phyloP scores from a whole-genome alignment of 768 basidiomycete genomes.

The Rhodosporidiobolus sp. region DNA sequence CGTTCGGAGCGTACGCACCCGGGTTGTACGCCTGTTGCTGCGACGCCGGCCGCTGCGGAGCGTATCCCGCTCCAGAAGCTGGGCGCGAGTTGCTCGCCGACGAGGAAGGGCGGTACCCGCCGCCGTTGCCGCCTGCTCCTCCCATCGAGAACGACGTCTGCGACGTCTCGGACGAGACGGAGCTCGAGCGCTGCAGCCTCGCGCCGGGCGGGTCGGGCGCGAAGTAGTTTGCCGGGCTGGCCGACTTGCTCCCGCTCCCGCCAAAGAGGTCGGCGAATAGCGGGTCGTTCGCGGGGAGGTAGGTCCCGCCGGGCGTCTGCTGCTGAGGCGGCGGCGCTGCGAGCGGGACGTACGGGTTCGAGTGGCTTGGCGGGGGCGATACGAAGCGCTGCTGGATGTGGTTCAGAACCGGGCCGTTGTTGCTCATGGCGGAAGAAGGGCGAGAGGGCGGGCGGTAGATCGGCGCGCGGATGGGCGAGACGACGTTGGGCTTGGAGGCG shows the following conservation, averaged over 20 bases:
- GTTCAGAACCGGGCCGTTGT: conserved; percentile 29
- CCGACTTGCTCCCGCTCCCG: background rate
- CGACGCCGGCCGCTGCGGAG: background rate
- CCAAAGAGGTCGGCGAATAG: conserved; percentile 28
- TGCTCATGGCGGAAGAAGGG: conserved; percentile 10
- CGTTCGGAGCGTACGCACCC: too few relatives aligned
- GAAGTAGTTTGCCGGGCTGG: background rate
- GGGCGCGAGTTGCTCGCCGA: background rate
- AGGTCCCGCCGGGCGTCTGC: background rate
- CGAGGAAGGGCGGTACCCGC: conserved; percentile 9
- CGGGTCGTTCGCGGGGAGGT: conserved; percentile 29
- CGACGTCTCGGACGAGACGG: background rate
- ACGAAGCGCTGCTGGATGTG: conserved; percentile 37
- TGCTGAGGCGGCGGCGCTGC: background rate
- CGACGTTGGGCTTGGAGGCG: background rate
- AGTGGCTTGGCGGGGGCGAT: conserved; percentile 16
- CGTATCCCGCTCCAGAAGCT: background rate
- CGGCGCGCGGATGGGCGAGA: background rate
- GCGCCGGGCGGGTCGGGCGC: conserved; percentile 22
- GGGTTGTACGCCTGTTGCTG: too few relatives aligned
- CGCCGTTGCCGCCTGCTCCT: background rate
- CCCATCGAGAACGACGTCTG: background rate
- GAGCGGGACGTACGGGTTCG: conserved; percentile 25
- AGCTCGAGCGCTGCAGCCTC: conserved; percentile 12
- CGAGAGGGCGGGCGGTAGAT: background rate